Base-by-base conservation (phyloP, 305 asterid genomes). In the Fraxinus dipetala region DNA sequence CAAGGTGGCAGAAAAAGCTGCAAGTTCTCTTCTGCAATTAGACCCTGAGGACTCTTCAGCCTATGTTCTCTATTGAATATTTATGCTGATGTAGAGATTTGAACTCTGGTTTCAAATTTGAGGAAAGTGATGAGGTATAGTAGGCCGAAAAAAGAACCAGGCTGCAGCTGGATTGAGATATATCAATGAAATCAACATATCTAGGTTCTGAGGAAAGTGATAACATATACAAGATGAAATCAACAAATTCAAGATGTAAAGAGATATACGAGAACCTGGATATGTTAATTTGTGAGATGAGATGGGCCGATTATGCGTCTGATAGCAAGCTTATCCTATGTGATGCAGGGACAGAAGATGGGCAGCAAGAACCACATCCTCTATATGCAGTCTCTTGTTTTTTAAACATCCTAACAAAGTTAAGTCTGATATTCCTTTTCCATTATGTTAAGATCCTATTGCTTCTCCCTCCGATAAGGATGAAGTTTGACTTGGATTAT, bases 101-200 rank as follows among this genome's bases (percentile, higher is more conserved):
- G 98, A 98, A 83, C 85, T n/a, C 87, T 89, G 85, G 98, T 93
- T 78, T 84, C 95, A 14, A 88, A 87, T 81, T 83, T 95, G 88
- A 93, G 99, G 86, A 90, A 81, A 77, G 81, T 84, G 34, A 94
- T 95, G 98, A 89, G 94, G 83, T 80, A 79, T 2, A 30, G 95
- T 20, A 34, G 92, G 84, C 81, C 93, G 79, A 95, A 88, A 70
- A 95, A 93, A 78, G 99, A 95, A 85, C 99, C 98, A 0, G 98
- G 98, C 4, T 95, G 98, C 86, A 95, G 97, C 88, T 94, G 99
- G 99, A 86, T 91, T 56, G 98, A 93, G 91, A 48, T 48, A 48
- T 48, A 48, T 48, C 20, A 48, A 48, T 4, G 18, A 48, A 48
- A 48, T 48, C 6, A 48, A 16, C 20, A 48, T 48, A 48, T 48